Evolutionary conservation across 495 filamentous ascomycete genomes (phyloP).

Genomic region (Aspergillus bertholletiae): DNA sequence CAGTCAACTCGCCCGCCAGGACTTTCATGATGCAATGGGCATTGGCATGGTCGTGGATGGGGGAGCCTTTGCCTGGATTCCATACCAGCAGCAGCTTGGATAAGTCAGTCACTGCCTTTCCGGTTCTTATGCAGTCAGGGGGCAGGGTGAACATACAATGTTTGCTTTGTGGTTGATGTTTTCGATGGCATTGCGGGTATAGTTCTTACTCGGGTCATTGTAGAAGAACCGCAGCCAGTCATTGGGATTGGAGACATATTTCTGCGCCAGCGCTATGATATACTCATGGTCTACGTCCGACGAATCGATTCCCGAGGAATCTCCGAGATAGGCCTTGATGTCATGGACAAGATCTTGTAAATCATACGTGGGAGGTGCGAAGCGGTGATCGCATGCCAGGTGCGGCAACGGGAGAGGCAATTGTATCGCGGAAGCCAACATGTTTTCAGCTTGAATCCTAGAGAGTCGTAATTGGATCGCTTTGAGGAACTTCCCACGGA

Average conservation of each 20-base stretch:
- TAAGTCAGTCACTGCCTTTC: neutral
- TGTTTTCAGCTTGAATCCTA: neutral
- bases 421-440: neutral
- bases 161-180: conserved; percentile 38
- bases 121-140: neutral
- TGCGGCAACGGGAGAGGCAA: neutral
- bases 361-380: conserved; percentile 9
- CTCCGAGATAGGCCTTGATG: conserved; percentile 28
- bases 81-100: conserved; percentile 77
- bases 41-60: conserved; percentile 82
- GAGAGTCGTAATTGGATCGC: neutral
- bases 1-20: conserved; percentile 55
- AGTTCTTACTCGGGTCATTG: conserved; percentile 36
- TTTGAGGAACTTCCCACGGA: neutral
- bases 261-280: conserved; percentile 26
- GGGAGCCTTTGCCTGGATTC: conserved; percentile 76
- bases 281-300: conserved; percentile 26
- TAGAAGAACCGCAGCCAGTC: conserved; percentile 33
- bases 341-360: conserved; percentile 27
- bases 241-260: conserved; percentile 28
- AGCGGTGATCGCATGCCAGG: neutral
- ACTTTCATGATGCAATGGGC: conserved; percentile 70
- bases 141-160: conserved; percentile 19
- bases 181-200: conserved; percentile 36
- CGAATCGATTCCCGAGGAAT: conserved; percentile 26